A percentile compares a stretch with the other conserved stretches of the same genome.
These are phyloP conservation scores for Suillus placidus DNA, from an alignment of 768 basidiomycete species.

Conservation along the genomic window DNA sequence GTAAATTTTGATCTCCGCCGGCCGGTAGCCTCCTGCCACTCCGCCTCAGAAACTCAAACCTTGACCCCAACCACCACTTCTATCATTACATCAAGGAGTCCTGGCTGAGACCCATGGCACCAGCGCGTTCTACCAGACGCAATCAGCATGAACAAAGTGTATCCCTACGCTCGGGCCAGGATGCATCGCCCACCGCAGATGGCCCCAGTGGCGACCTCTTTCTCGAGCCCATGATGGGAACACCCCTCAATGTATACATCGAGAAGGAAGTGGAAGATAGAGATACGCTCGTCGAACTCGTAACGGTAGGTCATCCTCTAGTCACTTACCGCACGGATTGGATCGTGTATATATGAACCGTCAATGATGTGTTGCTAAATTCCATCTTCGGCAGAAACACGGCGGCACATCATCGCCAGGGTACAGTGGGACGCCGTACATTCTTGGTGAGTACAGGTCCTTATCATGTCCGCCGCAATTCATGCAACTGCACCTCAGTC, in stretches of 20 bases:
- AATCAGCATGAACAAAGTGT: conserved; percentile 42
- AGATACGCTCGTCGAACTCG: conserved; percentile 60
- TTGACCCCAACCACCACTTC: conserved; percentile 24
- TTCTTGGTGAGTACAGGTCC: conserved; percentile 60
- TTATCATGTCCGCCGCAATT: conserved; percentile 4
- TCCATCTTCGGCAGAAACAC: conserved; percentile 55
- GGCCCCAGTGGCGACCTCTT: conserved; percentile 48
- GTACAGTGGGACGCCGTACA: conserved; percentile 79
- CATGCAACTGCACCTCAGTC: conserved; percentile 44
- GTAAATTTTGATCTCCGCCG: conserved; percentile 14
- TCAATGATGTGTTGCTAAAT: conserved; percentile 8
- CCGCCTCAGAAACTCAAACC: conserved; percentile 14
- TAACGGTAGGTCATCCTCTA: conserved; percentile 55
- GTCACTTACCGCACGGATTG: not conserved
- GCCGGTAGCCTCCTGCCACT: conserved; percentile 17
- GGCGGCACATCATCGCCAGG: conserved; percentile 74
- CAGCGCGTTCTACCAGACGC: conserved; percentile 64
- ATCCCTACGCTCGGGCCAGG: conserved; percentile 30
- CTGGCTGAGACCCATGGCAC: conserved; percentile 77
- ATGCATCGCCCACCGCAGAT: conserved; percentile 41
- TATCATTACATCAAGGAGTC: conserved; percentile 28
- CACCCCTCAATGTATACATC: conserved; percentile 72
- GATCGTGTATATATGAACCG: not conserved
- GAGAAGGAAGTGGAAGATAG: conserved; percentile 80
- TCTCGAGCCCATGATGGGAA: conserved; percentile 82